phyloP scores from a whole-genome alignment of 148 eudicot genomes.

The Chenopodium formosanum region DNA sequence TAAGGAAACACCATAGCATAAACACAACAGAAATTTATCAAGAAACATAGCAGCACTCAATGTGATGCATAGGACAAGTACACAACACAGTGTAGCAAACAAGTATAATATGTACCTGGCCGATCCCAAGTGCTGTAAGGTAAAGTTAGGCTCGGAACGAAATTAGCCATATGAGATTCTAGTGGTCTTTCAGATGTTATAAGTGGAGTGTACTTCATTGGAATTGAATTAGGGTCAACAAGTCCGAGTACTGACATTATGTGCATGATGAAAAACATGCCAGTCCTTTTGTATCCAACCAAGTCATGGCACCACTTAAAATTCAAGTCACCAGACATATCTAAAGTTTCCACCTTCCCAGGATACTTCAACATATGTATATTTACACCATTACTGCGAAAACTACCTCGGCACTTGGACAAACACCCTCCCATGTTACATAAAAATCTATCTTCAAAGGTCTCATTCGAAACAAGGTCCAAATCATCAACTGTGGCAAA shows the following conservation, averaged over 20 bases:
- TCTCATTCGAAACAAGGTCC: background rate
- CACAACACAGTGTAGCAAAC: too few relatives aligned
- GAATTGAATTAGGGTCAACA: background rate
- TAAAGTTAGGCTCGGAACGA: background rate
- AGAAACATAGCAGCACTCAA: too few relatives aligned
- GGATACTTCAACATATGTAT: background rate
- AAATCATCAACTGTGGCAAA: background rate
- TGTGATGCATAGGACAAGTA: too few relatives aligned
- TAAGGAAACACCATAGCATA: too few relatives aligned
- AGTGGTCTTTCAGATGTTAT: background rate
- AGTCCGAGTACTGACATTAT: background rate
- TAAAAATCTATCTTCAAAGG: background rate
- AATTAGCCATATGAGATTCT: background rate
- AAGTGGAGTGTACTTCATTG: background rate
- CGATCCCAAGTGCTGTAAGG: background rate
- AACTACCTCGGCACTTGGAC: background rate
- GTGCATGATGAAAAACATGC: background rate
- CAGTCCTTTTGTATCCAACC: background rate
- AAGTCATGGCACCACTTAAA: background rate
- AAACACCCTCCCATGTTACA: slow-evolving; percentile 10
- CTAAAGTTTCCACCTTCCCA: background rate
- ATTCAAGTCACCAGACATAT: background rate
- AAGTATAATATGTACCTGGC: background rate
- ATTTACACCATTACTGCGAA: background rate
- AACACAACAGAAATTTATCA: too few relatives aligned